phyloP scores from a whole-genome alignment of 2,329 filamentous ascomycete genomes.

The Trichoderma atroviride region DNA sequence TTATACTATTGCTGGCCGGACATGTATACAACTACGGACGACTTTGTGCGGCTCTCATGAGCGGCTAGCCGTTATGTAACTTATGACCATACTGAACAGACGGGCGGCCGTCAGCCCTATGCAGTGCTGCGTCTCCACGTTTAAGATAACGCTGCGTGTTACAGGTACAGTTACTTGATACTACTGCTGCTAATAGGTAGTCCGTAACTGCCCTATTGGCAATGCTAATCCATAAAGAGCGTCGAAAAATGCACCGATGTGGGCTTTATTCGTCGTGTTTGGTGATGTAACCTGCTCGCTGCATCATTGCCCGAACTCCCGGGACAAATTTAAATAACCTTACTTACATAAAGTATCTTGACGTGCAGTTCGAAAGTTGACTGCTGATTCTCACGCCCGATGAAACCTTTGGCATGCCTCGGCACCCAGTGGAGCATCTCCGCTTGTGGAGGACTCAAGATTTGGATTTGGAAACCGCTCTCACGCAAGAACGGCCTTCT shows the following conservation, averaged over 20 bases:
- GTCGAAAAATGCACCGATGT: not conserved
- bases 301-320: not conserved
- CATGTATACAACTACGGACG: not conserved
- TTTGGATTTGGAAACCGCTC: not conserved
- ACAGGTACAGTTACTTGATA: not conserved
- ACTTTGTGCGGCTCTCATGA: conserved; percentile 6
- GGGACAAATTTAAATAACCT: not conserved
- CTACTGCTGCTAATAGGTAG: not conserved
- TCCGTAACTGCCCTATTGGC: not conserved
- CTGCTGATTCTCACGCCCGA: not conserved
- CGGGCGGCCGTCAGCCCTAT: conserved; percentile 21
- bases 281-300: not conserved
- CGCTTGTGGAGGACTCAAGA: not conserved
- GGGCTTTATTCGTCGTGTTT: not conserved
- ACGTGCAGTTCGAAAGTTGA: not conserved
- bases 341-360: not conserved
- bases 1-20: too few relatives aligned
- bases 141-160: not conserved
- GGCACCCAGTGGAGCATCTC: not conserved
- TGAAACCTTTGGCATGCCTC: not conserved
- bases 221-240: not conserved
- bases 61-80: not conserved
- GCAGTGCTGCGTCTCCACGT: conserved; percentile 18
- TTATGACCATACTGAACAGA: not conserved
- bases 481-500: not conserved